Evolutionary conservation across 1,139 yeast genomes (phyloP).

Genomic region (Yamadazyma jaroonii): DNA sequence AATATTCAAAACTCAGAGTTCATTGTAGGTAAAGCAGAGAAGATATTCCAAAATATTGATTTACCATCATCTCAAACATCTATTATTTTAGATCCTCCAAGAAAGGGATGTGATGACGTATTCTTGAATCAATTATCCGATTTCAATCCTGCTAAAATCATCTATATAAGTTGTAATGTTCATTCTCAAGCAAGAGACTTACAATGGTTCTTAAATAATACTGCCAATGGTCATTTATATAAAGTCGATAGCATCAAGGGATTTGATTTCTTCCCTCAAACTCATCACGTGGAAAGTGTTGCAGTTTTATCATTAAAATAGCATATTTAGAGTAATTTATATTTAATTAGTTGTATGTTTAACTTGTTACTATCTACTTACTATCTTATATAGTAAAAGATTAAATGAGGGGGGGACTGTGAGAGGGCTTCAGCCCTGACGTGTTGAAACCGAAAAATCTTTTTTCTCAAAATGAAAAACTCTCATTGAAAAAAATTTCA

Average conservation of each 20-base stretch:
- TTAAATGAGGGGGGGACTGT: background rate
- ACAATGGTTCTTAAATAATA: slow-evolving; percentile 72
- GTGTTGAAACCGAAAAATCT: slow-evolving; percentile 6
- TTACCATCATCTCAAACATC: slow-evolving; percentile 72
- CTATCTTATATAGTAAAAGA: background rate
- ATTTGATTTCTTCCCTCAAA: slow-evolving; percentile 96
- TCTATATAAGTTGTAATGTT: slow-evolving; percentile 93
- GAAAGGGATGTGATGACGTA: slow-evolving; percentile 92
- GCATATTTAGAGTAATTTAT: background rate
- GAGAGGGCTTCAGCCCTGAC: slow-evolving; percentile 14
- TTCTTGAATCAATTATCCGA: slow-evolving; percentile 82
- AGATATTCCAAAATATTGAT: slow-evolving; percentile 75
- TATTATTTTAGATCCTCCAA: slow-evolving; percentile 92
- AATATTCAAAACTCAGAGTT: slow-evolving; percentile 75
- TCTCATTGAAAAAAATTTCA: slow-evolving; percentile 13
- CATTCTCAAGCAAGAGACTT: slow-evolving; percentile 96
- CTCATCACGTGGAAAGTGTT: slow-evolving; percentile 95
- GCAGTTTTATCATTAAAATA: slow-evolving; percentile 58
- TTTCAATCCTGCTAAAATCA: slow-evolving; percentile 80
- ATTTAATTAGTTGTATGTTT: background rate
- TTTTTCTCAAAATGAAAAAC: slow-evolving; percentile 5
- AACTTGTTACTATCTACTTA: background rate
- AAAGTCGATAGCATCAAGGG: slow-evolving; percentile 82
- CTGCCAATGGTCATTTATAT: slow-evolving; percentile 62
- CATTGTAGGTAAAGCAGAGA: slow-evolving; percentile 89